Evolutionary conservation across 345 rosid genomes (phyloP).

Genomic region (Adansonia digitata): DNA sequence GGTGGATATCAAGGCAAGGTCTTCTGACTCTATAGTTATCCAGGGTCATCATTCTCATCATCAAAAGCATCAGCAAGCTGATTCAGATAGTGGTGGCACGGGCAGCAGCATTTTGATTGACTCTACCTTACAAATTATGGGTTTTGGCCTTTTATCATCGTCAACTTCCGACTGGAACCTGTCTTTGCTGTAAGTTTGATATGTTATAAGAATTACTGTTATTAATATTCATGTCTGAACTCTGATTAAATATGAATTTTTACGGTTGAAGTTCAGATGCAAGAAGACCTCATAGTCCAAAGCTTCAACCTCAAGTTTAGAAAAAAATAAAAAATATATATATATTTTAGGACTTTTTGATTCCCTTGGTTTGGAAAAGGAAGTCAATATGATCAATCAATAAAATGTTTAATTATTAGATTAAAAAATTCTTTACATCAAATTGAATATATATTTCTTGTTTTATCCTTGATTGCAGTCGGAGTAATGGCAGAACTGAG

Average conservation of each 20-base stretch:
- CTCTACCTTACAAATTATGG: constrained; percentile 43
- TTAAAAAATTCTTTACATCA: not conserved
- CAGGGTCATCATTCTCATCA: constrained; percentile 10
- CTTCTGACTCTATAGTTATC: constrained; percentile 20
- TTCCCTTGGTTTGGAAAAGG: not conserved
- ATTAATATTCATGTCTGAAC: not conserved
- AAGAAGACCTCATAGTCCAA: not conserved
- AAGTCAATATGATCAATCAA: constrained; percentile 16
- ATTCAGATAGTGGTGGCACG: constrained; percentile 29
- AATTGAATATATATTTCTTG: not conserved
- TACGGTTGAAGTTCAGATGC: not conserved
- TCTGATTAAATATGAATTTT: not conserved
- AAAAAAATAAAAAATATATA: constrained; percentile 7
- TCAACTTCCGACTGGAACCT: constrained; percentile 36
- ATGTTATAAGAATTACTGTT: not conserved
- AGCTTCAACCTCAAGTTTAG: constrained; percentile 22
- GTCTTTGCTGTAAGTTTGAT: constrained; percentile 43
- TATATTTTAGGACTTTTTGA: not conserved
- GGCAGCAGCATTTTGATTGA: constrained; percentile 31
- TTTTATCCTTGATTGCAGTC: constrained; percentile 13
- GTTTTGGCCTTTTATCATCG: constrained; percentile 30
- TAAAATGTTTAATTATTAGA: constrained; percentile 3
- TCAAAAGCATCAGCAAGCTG: constrained; percentile 20
- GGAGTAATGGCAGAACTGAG: constrained; percentile 26
- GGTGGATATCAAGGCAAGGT: constrained; percentile 30